These are phyloP conservation scores for Fraxinus platypoda DNA, from an alignment of 305 asterid species.

Conservation along the genomic window DNA sequence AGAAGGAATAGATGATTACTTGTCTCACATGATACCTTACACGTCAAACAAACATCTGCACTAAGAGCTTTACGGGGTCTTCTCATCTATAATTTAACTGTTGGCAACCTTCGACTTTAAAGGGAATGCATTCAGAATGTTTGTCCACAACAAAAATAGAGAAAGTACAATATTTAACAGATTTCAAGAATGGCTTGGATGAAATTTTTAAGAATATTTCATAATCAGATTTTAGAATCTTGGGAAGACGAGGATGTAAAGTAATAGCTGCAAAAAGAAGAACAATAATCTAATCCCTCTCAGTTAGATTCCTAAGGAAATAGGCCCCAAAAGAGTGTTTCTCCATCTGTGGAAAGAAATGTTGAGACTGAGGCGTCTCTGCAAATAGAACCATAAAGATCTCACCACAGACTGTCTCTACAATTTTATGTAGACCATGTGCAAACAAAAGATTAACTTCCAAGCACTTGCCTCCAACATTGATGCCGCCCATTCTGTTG, in stretches of 20 bases:
- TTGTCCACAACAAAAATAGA: neutral
- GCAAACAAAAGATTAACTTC: neutral
- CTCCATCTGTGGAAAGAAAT: neutral
- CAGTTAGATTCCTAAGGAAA: neutral
- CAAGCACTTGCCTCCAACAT: neutral
- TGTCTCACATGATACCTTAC: slow-evolving; percentile 4
- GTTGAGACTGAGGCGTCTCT: neutral
- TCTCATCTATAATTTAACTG: slow-evolving; percentile 12
- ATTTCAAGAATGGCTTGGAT: neutral
- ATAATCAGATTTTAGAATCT: neutral
- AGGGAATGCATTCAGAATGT: neutral
- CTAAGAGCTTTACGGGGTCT: slow-evolving; percentile 11
- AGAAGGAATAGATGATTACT: slow-evolving; percentile 1
- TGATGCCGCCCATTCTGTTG: neutral
- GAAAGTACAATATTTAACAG: neutral
- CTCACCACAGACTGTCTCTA: neutral
- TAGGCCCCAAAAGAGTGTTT: neutral
- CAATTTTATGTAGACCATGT: neutral
- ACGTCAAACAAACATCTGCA: slow-evolving; percentile 6
- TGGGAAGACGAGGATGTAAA: neutral
- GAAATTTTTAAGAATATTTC: neutral
- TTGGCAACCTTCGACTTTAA: neutral
- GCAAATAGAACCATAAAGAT: neutral
- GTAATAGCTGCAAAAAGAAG: neutral
- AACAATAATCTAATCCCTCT: neutral